These are phyloP conservation scores for Suillus luteus DNA, from an alignment of 768 basidiomycete genomes.

Conservation along the genomic window DNA sequence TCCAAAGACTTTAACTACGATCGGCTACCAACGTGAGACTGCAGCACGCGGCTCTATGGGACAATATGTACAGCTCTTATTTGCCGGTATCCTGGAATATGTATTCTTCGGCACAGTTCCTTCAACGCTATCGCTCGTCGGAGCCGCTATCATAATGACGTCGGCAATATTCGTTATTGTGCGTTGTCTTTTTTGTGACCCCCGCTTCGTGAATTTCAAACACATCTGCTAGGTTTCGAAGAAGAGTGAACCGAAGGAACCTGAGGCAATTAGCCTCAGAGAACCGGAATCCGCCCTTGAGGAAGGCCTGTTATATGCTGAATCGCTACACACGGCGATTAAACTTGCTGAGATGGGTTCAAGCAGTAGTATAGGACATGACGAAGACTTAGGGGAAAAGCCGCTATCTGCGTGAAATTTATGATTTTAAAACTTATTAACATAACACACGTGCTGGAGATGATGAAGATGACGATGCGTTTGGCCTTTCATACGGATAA, in stretches of 20 bases:
- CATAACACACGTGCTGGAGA: neutral
- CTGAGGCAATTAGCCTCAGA: neutral
- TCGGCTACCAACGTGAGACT: conserved; percentile 66
- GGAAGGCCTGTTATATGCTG: conserved; percentile 9
- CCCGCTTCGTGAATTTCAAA: neutral
- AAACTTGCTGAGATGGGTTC: conserved; percentile 1
- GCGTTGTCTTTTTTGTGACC: neutral
- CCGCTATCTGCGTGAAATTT: neutral
- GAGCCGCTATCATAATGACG: conserved; percentile 56
- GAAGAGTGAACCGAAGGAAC: neutral
- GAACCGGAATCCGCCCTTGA: conserved; percentile 3
- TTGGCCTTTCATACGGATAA: neutral
- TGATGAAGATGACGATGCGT: neutral
- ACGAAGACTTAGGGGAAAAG: neutral
- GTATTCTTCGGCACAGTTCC: conserved; percentile 65
- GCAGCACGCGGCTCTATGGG: conserved; percentile 65
- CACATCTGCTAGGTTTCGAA: neutral
- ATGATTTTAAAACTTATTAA: neutral
- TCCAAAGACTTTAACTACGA: conserved; percentile 52
- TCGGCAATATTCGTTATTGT: conserved; percentile 11
- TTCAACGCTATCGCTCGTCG: conserved; percentile 58
- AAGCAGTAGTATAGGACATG: neutral
- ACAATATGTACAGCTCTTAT: conserved; percentile 67
- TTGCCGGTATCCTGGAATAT: conserved; percentile 63
- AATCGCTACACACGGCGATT: neutral